phyloP scores from a whole-genome alignment of 2,329 filamentous ascomycete species.

The Ophiostoma sp. region DNA sequence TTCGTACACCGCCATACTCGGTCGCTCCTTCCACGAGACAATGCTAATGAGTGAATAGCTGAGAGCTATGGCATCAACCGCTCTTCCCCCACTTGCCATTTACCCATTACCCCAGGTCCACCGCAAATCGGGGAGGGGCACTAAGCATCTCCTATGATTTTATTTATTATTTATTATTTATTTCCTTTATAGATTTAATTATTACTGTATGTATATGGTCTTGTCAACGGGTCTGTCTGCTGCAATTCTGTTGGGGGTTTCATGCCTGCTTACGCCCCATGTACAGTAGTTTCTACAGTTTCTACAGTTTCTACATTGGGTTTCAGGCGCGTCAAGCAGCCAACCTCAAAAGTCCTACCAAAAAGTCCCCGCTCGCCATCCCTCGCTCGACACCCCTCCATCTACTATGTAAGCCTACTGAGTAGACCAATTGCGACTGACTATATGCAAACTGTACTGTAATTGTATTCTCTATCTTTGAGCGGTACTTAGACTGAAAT shows the following conservation, averaged over 20 bases:
- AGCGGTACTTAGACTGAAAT: background rate
- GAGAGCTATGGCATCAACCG: background rate
- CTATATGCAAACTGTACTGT: background rate
- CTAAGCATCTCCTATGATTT: background rate
- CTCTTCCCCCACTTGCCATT: slow-evolving; percentile 9
- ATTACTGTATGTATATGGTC: background rate
- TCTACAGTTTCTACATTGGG: background rate
- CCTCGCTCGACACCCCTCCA: background rate
- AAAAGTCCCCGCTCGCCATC: background rate
- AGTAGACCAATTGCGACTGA: background rate
- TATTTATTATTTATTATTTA: background rate
- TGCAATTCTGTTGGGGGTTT: background rate
- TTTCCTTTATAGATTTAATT: background rate
- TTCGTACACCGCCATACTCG: background rate
- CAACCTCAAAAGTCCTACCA: background rate
- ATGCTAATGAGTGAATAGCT: background rate
- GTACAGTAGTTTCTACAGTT: background rate
- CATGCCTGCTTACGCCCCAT: background rate
- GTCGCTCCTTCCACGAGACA: background rate
- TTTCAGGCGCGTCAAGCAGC: background rate
- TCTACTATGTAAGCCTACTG: too few species aligned
- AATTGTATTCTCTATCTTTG: background rate
- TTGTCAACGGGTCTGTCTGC: background rate
- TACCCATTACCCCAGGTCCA: slow-evolving; percentile 12
- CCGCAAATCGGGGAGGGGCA: slow-evolving; percentile 4